These are phyloP conservation scores for Ganoderma lingzhi DNA, from an alignment of 1,284 basidiomycete genomes.

Conservation along the genomic window DNA sequence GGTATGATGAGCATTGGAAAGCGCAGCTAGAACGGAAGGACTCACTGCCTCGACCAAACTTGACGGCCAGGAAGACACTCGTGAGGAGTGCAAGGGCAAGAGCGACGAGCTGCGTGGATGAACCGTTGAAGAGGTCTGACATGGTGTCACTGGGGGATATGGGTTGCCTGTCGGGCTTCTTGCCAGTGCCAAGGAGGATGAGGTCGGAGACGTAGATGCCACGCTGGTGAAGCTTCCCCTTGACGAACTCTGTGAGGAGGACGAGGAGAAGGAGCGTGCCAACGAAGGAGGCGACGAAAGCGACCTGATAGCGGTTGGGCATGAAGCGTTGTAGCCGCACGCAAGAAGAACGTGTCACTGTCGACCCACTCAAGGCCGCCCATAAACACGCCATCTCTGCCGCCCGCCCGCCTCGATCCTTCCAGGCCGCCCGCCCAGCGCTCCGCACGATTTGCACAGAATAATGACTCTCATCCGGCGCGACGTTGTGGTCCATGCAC, in stretches of 20 bases:
- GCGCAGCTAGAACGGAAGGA: conserved; percentile 27
- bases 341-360: not conserved
- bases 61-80: conserved; percentile 50
- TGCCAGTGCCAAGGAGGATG: conserved; percentile 69
- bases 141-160: conserved; percentile 26
- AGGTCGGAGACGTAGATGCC: conserved; percentile 66
- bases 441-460: not conserved
- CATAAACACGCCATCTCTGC: not conserved
- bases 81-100: conserved; percentile 47
- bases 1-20: conserved; percentile 1
- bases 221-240: conserved; percentile 53
- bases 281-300: conserved; percentile 61
- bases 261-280: conserved; percentile 56
- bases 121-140: conserved; percentile 32
- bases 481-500: not conserved
- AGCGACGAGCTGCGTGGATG: conserved; percentile 46
- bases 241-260: conserved; percentile 50
- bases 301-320: conserved; percentile 56
- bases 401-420: conserved; percentile 1
- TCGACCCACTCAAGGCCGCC: not conserved
- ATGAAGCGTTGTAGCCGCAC: conserved; percentile 30
- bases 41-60: conserved; percentile 50
- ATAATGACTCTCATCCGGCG: not conserved
- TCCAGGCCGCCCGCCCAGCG: not conserved
- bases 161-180: conserved; percentile 22